These are phyloP conservation scores for Dunaliella sp. DNA, from an alignment of 139 green algal species.

Conservation along the genomic window DNA sequence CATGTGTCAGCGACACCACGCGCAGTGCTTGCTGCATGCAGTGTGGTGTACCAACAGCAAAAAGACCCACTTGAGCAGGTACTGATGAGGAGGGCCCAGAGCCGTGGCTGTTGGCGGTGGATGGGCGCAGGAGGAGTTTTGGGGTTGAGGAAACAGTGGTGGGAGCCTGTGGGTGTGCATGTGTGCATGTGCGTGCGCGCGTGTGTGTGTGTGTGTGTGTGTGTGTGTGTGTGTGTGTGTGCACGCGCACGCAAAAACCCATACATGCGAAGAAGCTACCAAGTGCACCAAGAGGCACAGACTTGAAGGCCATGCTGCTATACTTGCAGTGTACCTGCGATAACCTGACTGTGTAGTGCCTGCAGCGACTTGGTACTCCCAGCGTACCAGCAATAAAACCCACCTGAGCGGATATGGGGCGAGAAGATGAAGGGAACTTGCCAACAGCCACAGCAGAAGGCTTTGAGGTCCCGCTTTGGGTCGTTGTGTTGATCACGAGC, in stretches of 20 bases:
- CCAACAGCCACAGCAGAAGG: not conserved
- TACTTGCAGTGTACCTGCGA: not conserved
- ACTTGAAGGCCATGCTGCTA: not conserved
- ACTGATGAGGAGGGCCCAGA: not conserved
- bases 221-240: too few species aligned
- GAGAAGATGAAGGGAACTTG: not conserved
- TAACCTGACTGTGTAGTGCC: not conserved
- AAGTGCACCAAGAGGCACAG: not conserved
- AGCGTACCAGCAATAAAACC: not conserved
- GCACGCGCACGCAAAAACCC: not conserved
- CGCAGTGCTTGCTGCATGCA: too few species aligned
- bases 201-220: too few species aligned
- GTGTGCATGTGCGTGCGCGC: too few species aligned
- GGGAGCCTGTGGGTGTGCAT: not conserved
- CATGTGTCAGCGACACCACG: too few species aligned
- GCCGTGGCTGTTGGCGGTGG: not conserved
- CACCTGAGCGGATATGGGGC: not conserved
- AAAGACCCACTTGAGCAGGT: not conserved
- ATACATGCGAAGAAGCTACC: not conserved
- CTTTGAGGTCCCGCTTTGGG: not conserved
- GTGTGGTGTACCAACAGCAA: too few species aligned
- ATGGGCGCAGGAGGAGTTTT: not conserved
- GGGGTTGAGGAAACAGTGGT: not conserved
- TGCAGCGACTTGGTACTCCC: not conserved
- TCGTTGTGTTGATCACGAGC: slow-evolving; percentile 41